Evolutionary conservation across 345 rosid genomes (phyloP).

Genomic region (Brassica nigra): DNA sequence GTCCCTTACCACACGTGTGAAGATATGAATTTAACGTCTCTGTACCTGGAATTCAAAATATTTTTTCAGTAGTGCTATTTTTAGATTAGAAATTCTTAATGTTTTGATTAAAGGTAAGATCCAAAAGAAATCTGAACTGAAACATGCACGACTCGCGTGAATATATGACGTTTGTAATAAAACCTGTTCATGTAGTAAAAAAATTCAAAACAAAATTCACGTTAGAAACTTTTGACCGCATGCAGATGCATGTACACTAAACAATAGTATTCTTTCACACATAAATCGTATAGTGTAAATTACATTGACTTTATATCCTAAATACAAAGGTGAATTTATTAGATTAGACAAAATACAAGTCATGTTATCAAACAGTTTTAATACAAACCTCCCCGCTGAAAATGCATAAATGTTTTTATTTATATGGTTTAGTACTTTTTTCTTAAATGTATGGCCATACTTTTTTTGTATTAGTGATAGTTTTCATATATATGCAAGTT

Average conservation of each 20-base stretch:
- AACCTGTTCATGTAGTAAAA: not conserved
- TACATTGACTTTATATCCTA: not conserved
- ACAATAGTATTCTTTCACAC: not conserved
- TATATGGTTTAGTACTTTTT: not conserved
- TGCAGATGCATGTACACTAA: not conserved
- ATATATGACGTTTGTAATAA: not conserved
- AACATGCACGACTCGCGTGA: slow-evolving; percentile 15
- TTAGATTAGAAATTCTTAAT: not conserved
- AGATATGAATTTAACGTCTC: not conserved
- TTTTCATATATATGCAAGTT: not conserved
- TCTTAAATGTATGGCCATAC: not conserved
- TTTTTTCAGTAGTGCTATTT: no score
- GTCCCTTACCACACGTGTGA: slow-evolving; percentile 35
- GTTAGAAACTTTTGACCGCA: not conserved
- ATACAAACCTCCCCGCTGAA: not conserved
- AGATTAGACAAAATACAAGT: not conserved
- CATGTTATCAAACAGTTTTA: not conserved
- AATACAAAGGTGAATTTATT: not conserved
- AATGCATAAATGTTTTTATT: not conserved
- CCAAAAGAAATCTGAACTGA: not conserved
- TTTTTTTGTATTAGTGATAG: not conserved
- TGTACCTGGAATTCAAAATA: not conserved
- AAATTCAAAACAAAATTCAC: not conserved
- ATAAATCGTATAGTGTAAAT: not conserved
- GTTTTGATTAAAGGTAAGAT: no score